A percentile compares a stretch with the other conserved stretches of the same genome.
phyloP scores from a whole-genome alignment of 768 basidiomycete species.

The Phylloporus rhodoxanthus region DNA sequence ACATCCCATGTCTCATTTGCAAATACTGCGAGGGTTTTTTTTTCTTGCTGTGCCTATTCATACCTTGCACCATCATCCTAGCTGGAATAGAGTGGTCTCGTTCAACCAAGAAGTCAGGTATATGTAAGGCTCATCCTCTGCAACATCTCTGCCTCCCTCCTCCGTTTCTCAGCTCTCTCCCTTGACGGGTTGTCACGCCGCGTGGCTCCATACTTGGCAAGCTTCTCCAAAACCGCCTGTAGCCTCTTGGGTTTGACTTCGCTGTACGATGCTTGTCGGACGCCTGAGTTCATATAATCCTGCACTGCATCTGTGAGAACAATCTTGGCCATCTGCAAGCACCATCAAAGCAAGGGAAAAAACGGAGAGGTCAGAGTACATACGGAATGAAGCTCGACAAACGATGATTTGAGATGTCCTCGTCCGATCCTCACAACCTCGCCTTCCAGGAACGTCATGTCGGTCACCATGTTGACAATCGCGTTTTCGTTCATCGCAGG shows the following conservation, averaged over 20 bases:
- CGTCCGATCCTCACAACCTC: constrained; percentile 74
- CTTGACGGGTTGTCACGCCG: constrained; percentile 54
- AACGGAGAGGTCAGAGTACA: constrained; percentile 20
- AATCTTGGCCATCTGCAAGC: constrained; percentile 59
- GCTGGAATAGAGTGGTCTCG: constrained; percentile 7
- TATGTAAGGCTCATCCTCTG: constrained; percentile 44
- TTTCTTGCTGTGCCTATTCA: constrained; percentile 8
- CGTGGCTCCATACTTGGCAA: constrained; percentile 59
- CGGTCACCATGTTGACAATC: constrained; percentile 76
- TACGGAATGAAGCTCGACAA: constrained; percentile 76
- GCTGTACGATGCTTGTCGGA: constrained; percentile 61
- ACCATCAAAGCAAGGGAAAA: constrained; percentile 6
- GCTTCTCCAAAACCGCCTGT: constrained; percentile 71
- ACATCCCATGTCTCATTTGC: constrained; percentile 14
- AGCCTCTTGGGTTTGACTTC: constrained; percentile 66
- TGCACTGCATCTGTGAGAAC: constrained; percentile 67
- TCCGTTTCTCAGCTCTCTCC: constrained; percentile 65
- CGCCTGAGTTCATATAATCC: constrained; percentile 69
- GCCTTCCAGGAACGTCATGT: constrained; percentile 85
- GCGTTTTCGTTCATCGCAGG: constrained; percentile 84
- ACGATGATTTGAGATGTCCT: constrained; percentile 62
- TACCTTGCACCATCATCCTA: constrained; percentile 2
- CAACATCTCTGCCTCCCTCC: constrained; percentile 74
- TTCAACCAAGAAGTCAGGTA: constrained; percentile 4
- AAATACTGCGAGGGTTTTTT: constrained; percentile 4